Conservation (phyloP, 2,329 filamentous ascomycete genomes). For the Plectosphaerella plurivora region DNA sequence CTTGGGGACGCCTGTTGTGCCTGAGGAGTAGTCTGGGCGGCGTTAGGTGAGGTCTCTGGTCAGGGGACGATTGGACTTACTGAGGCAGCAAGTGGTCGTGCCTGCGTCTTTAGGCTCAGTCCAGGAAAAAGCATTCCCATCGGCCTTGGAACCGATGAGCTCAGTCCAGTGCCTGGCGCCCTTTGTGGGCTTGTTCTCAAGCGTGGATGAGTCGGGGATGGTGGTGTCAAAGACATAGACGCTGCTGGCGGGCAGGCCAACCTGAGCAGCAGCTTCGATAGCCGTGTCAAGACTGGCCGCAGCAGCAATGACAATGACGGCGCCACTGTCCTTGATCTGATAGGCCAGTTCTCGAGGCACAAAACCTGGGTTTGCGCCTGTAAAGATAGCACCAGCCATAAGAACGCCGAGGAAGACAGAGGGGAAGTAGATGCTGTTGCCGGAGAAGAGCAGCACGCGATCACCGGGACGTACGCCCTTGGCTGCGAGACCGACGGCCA, state of each 20-base stretch:
- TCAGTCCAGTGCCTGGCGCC: conserved; percentile 61
- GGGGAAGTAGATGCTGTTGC: conserved; percentile 71
- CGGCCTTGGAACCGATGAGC: conserved; percentile 45
- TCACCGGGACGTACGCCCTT: conserved; percentile 64
- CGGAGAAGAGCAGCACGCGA: conserved; percentile 67
- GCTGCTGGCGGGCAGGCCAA: conserved; percentile 46
- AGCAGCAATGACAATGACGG: conserved; percentile 63
- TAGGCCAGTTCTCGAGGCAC: conserved; percentile 69
- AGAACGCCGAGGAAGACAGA: conserved; percentile 66
- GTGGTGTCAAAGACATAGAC: conserved; percentile 64
- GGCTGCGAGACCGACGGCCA: conserved; percentile 60
- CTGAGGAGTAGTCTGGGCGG: conserved; percentile 74
- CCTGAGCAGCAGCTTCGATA: conserved; percentile 58
- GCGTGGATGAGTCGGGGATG: conserved; percentile 25
- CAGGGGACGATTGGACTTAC: conserved; percentile 48
- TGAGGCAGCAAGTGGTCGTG: conserved; percentile 60
- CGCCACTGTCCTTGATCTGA: conserved; percentile 68
- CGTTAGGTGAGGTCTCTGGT: conserved; percentile 50
- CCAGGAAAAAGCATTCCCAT: conserved; percentile 61
- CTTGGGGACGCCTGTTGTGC: conserved; percentile 79
- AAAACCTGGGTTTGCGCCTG: conserved; percentile 66
- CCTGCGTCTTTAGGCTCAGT: conserved; percentile 46
- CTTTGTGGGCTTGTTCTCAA: conserved; percentile 10
- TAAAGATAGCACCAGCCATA: conserved; percentile 76
- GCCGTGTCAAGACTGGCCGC: conserved; percentile 57